These are phyloP conservation scores for Lasiodiplodia sp. DNA, from an alignment of 2,329 filamentous ascomycete species.

Conservation along the genomic window DNA sequence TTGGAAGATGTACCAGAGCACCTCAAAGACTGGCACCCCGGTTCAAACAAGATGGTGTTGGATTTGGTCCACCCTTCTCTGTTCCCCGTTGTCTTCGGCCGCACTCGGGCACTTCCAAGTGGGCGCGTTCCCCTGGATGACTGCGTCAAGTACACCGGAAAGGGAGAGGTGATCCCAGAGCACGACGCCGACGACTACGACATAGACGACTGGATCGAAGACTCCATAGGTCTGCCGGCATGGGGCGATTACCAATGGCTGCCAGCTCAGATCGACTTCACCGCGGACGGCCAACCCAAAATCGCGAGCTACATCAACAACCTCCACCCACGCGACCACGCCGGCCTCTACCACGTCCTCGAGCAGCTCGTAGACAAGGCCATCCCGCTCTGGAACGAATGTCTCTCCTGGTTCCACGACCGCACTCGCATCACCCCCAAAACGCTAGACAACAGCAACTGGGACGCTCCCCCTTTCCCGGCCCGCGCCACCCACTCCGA, in stretches of 20 bases:
- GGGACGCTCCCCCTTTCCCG: neutral
- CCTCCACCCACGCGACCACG: constrained; percentile 54
- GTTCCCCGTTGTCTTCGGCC: constrained; percentile 65
- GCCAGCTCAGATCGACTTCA: constrained; percentile 58
- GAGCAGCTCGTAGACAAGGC: constrained; percentile 50
- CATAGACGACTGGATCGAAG: neutral
- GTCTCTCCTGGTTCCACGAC: constrained; percentile 33
- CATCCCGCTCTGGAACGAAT: constrained; percentile 57
- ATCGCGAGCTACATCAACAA: constrained; percentile 64
- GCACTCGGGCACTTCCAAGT: constrained; percentile 43
- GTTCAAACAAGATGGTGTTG: constrained; percentile 63
- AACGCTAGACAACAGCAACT: neutral
- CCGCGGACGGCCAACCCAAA: constrained; percentile 42
- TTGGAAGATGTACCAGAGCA: constrained; percentile 61
- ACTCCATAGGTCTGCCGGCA: neutral
- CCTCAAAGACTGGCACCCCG: constrained; percentile 67
- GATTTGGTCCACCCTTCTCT: constrained; percentile 71
- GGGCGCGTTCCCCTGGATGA: constrained; percentile 39
- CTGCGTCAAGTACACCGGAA: constrained; percentile 41
- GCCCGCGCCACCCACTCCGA: neutral
- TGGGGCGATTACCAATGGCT: constrained; percentile 46
- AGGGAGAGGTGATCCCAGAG: constrained; percentile 37
- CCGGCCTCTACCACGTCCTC: constrained; percentile 49
- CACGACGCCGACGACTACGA: neutral
- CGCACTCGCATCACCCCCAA: constrained; percentile 12